Evolutionary conservation across 2,329 filamentous ascomycete genomes (phyloP), one percentile per base, ranked within the genome.

Genomic region (Capronia americana): DNA sequence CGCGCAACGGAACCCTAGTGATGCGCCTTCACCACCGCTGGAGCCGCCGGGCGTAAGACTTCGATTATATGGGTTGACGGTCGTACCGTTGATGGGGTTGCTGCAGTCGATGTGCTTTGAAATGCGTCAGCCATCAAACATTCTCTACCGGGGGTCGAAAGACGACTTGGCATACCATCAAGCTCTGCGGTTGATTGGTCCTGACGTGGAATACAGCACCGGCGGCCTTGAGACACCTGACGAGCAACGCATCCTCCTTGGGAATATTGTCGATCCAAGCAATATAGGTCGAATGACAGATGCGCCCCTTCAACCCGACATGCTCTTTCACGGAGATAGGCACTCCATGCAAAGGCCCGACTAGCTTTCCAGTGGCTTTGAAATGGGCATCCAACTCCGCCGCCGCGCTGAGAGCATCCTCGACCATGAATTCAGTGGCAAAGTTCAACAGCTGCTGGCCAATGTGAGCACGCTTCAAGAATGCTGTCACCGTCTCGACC

Each of bases 1-100:
- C 10, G 81, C 84, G 6, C 85, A 85, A 26, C 80, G 76, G 24
- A 86, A 76, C 0, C 81, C 85, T 11, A 86, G 61, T 1, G 87
- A 74, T 0, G 86, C 84, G 2, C 85, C 85, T 75, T 88, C 86
- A 48, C 86, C 86, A 44, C 86, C 86, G 4, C 82, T 84, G 2
- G 81, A 84, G 1, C 85, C 86, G 4, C 86, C 86, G 20, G 79
- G 72, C 0, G 83, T 84, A 17, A 87, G 73, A 0, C 75, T 78
- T 0, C 76, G 78, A 72, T 87, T 86, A 73, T 80, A 80, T 0
- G 85, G 85, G 69, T 87, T 87, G 11, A 82, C 77, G 0, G 85
- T 87, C 2, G 44, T 8, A 5, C 76, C 76, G 32, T 73, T 74
- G 23, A 77, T 71, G 69, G 79, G 78, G 61, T 81, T 81, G 14